Evolutionary conservation across 495 filamentous ascomycete species (phyloP).

Genomic region (Penicillium dipodomyicola): DNA sequence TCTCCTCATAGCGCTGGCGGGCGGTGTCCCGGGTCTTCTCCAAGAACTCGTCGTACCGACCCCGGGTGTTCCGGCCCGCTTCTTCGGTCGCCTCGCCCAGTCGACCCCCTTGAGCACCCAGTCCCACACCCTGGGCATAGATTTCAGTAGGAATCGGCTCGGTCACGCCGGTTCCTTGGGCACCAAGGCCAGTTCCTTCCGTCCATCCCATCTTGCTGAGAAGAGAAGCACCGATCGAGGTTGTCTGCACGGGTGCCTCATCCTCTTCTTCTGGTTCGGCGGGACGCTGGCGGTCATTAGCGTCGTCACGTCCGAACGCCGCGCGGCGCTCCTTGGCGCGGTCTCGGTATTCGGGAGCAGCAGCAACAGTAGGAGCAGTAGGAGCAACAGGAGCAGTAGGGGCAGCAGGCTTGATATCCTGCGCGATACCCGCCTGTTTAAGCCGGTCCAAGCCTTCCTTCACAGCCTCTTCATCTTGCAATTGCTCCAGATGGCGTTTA

Average conservation of each 20-base stretch:
- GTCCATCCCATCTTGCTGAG: slow-evolving; percentile 92
- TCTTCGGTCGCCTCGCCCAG: slow-evolving; percentile 82
- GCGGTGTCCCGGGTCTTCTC: slow-evolving; percentile 77
- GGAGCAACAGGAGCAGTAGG: background rate
- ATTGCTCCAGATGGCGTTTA: slow-evolving; percentile 8
- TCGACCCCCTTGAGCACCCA: slow-evolving; percentile 80
- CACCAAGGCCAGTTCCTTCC: slow-evolving; percentile 75
- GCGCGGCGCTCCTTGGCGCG: slow-evolving; percentile 79
- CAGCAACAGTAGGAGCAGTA: too few species aligned
- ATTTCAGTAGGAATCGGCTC: slow-evolving; percentile 74
- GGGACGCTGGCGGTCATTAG: slow-evolving; percentile 35
- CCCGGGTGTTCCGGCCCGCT: slow-evolving; percentile 68
- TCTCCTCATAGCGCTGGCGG: slow-evolving; percentile 70
- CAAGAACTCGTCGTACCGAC: slow-evolving; percentile 69
- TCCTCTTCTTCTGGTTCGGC: slow-evolving; percentile 33
- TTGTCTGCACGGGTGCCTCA: slow-evolving; percentile 39
- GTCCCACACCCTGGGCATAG: slow-evolving; percentile 79
- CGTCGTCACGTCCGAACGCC: slow-evolving; percentile 66
- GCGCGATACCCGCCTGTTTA: background rate
- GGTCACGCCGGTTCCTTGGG: slow-evolving; percentile 71
- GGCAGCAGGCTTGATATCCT: background rate
- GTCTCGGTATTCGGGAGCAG: slow-evolving; percentile 63
- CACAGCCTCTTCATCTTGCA: background rate
- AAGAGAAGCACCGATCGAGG: slow-evolving; percentile 80
- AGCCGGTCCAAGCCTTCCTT: background rate